Evolutionary conservation across 2,329 filamentous ascomycete species (phyloP).

Genomic region (Penicillium verrucosum): DNA sequence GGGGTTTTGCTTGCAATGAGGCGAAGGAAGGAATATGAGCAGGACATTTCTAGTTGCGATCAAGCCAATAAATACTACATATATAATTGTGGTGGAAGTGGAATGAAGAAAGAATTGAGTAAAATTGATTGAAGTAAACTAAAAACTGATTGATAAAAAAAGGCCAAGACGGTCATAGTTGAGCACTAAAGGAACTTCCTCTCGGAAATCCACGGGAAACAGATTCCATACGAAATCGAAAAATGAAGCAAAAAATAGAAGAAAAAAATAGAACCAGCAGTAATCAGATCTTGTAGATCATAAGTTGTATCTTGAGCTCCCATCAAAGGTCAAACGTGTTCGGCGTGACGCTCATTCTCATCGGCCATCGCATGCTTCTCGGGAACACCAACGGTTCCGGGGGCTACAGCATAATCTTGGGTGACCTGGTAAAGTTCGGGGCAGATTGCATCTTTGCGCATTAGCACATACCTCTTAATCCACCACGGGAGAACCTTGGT

Average conservation of each 20-base stretch:
- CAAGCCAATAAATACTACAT: background rate
- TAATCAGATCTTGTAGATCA: background rate
- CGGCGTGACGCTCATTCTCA: background rate
- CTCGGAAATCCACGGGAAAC: background rate
- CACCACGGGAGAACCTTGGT: slow-evolving; percentile 57
- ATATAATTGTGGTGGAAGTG: background rate
- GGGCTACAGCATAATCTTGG: background rate
- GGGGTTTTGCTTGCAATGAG: slow-evolving; percentile 10
- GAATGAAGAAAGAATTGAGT: background rate
- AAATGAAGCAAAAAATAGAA: background rate
- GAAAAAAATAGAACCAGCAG: background rate
- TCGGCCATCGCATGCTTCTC: background rate
- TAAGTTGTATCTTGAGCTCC: background rate
- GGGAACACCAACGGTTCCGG: no score
- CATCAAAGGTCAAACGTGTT: background rate
- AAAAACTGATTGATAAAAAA: background rate
- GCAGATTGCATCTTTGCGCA: slow-evolving; percentile 47
- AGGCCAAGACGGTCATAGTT: background rate
- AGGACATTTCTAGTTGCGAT: slow-evolving; percentile 6
- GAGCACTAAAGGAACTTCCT: background rate
- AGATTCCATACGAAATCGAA: background rate
- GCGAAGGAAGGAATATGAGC: slow-evolving; percentile 5
- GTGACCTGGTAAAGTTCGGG: slow-evolving; percentile 46
- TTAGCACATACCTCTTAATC: slow-evolving; percentile 55
- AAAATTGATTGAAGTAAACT: background rate